These are phyloP conservation scores for Secale cereale DNA, from an alignment of 176 grass and related monocot genomes.

Conservation along the genomic window DNA sequence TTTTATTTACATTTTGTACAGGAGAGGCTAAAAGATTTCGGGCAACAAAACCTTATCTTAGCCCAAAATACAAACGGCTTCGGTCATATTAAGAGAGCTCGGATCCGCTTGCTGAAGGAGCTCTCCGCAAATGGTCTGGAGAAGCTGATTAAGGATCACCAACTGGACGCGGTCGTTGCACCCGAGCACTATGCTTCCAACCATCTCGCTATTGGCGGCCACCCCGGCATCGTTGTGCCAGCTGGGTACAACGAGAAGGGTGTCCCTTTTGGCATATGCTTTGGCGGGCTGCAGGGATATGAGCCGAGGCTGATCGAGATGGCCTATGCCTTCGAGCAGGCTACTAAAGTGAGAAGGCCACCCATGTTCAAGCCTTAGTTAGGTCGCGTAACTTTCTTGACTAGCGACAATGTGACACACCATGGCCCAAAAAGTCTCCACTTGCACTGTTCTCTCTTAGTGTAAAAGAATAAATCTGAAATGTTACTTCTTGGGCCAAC, in stretches of 20 bases:
- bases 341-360: conserved; percentile 35
- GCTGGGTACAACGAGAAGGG: conserved; percentile 48
- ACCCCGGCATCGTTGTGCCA: conserved; percentile 51
- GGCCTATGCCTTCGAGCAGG: conserved; percentile 60
- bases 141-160: conserved; percentile 37
- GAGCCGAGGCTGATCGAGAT: conserved; percentile 68
- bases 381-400: no score
- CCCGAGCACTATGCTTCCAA: not conserved
- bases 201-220: conserved; percentile 36
- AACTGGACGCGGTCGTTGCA: conserved; percentile 42
- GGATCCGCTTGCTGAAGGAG: conserved; percentile 9
- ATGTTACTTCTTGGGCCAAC: no score
- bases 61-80: conserved; percentile 40
- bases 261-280: conserved; percentile 50
- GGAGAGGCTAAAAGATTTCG: conserved; percentile 32
- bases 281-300: conserved; percentile 50
- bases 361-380: conserved; percentile 21
- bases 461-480: no score
- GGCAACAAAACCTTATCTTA: not conserved
- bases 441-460: no score
- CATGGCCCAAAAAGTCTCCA: no score
- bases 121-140: conserved; percentile 34
- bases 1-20: not conserved
- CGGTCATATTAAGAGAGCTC: not conserved
- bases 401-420: no score